A percentile compares a stretch with the other conserved stretches of the same genome.
These are phyloP conservation scores for Zygnema cylindricum DNA, from an alignment of 139 green algal species.

Conservation along the genomic window DNA sequence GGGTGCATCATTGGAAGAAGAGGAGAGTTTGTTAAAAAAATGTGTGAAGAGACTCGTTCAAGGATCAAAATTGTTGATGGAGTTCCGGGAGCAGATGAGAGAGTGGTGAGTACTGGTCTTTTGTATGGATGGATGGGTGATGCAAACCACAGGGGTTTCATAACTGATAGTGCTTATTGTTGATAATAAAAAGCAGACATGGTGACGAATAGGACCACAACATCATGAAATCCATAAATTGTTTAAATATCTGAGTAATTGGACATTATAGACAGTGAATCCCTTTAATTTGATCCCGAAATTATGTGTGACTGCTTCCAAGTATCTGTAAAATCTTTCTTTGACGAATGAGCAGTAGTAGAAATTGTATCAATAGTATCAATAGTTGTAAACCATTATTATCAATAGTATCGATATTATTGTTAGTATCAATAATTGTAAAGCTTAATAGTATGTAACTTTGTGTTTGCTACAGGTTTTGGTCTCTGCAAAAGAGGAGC, in stretches of 20 bases:
- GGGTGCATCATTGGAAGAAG: constrained; percentile 45
- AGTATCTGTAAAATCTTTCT: too few relatives aligned
- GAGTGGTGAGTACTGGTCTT: constrained; percentile 45
- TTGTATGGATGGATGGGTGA: background rate
- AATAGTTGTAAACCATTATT: background rate
- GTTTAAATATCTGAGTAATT: too few relatives aligned
- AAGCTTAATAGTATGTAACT: too few relatives aligned
- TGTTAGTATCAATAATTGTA: background rate
- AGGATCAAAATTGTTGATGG: constrained; percentile 52
- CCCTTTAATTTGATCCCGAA: too few relatives aligned
- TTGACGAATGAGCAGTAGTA: too few relatives aligned
- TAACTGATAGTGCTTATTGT: too few relatives aligned
- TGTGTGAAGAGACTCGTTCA: constrained; percentile 41
- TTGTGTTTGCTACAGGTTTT: constrained; percentile 33
- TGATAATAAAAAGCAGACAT: background rate
- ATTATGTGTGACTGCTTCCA: too few relatives aligned
- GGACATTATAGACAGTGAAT: too few relatives aligned
- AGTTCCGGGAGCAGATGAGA: constrained; percentile 32
- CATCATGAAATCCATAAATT: background rate
- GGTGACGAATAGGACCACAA: background rate
- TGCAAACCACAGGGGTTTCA: background rate
- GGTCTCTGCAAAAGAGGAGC: constrained; percentile 31
- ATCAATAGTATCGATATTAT: background rate
- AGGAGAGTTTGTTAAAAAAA: constrained; percentile 57
- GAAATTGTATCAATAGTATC: background rate